A percentile compares a stretch with the other conserved stretches of the same genome.
Conservation (phyloP, 441 rosid species). For the Euphorbia celastroides region DNA sequence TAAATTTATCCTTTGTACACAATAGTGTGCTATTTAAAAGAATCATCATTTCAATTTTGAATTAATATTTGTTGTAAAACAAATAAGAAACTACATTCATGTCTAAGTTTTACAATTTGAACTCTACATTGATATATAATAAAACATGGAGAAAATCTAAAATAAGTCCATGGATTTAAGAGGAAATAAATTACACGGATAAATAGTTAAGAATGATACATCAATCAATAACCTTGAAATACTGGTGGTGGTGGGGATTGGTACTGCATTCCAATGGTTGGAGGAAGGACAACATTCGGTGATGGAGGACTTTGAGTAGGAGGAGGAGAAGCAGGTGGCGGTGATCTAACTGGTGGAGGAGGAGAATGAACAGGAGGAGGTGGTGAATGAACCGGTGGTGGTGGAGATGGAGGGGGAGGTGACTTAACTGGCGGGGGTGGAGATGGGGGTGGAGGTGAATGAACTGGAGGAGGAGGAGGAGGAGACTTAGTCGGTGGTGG, state of each 20-base stretch:
- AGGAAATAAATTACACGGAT: neutral
- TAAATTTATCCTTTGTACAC: neutral
- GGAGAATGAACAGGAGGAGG: neutral
- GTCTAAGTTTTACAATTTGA: neutral
- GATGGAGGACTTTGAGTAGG: neutral
- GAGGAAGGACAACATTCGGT: constrained; percentile 28
- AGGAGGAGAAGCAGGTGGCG: constrained; percentile 16
- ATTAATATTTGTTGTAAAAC: neutral
- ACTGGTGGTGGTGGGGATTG: constrained; percentile 66
- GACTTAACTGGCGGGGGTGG: constrained; percentile 25
- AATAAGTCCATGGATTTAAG: neutral
- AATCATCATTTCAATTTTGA: neutral
- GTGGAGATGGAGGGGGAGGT: constrained; percentile 22
- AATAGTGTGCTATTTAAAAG: neutral
- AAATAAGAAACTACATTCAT: neutral
- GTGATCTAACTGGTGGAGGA: constrained; percentile 13
- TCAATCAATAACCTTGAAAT: constrained; percentile 23
- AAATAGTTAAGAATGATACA: neutral
- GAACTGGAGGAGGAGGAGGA: constrained; percentile 9
- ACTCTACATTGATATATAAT: neutral
- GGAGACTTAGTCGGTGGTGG: constrained; percentile 10
- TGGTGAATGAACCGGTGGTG: constrained; percentile 18
- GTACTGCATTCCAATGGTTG: constrained; percentile 39
- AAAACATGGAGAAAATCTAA: neutral
- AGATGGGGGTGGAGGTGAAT: constrained; percentile 21